These are phyloP conservation scores for Phytophthora pistaciae DNA, from an alignment of 352 stramenopile species.

Conservation along the genomic window DNA sequence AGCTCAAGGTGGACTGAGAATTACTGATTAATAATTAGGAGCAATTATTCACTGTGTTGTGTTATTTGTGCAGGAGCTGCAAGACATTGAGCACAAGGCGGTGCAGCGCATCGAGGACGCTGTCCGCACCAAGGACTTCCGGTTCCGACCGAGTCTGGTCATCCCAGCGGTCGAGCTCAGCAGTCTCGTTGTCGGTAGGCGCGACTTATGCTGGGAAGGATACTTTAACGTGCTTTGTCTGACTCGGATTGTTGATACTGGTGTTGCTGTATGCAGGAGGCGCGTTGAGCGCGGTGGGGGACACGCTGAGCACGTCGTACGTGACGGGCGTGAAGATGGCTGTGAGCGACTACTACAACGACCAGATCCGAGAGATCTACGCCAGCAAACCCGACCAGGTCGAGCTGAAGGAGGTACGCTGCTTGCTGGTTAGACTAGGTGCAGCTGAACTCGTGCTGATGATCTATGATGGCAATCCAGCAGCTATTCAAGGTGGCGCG, in stretches of 20 bases:
- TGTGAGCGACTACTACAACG: constrained; percentile 90
- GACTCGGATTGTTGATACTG: not conserved
- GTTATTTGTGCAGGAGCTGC: constrained; percentile 48
- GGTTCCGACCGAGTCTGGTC: constrained; percentile 79
- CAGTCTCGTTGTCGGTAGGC: constrained; percentile 60
- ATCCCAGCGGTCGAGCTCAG: constrained; percentile 62
- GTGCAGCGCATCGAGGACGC: constrained; percentile 60
- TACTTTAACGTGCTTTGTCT: not conserved
- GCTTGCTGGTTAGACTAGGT: not conserved
- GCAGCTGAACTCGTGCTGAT: constrained; percentile 1
- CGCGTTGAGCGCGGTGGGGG: constrained; percentile 57
- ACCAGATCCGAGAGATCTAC: constrained; percentile 91
- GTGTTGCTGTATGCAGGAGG: constrained; percentile 35
- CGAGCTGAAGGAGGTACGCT: constrained; percentile 73
- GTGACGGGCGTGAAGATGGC: constrained; percentile 78
- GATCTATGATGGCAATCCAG: constrained; percentile 2
- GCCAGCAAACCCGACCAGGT: constrained; percentile 59
- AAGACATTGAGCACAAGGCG: constrained; percentile 53
- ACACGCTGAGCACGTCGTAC: constrained; percentile 74
- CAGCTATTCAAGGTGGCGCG: constrained; percentile 79
- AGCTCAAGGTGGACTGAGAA: constrained; percentile 48
- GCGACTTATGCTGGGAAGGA: not conserved
- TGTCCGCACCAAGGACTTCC: constrained; percentile 48
- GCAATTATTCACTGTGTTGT: not conserved
- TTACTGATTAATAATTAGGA: not conserved